A percentile compares a stretch with the other conserved stretches of the same genome.
Evolutionary conservation across 2,329 filamentous ascomycete genomes (phyloP).

Genomic region (Colletotrichum orchidophilum): DNA sequence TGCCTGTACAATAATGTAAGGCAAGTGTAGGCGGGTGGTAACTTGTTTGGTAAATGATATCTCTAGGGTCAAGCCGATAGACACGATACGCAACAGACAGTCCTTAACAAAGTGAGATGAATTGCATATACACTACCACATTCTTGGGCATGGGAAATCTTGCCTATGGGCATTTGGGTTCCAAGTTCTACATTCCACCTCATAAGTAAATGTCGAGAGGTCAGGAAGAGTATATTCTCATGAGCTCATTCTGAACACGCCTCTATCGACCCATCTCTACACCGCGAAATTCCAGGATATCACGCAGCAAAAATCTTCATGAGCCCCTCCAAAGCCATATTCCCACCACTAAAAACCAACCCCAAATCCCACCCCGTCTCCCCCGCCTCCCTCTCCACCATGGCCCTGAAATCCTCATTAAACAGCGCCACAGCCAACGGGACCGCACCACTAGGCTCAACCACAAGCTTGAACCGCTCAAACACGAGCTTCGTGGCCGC

Average conservation of each 20-base stretch:
- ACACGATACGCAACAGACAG: too few relatives aligned
- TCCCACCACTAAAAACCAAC: conserved; percentile 68
- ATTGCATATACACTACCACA: neutral
- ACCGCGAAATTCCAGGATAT: neutral
- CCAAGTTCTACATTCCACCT: neutral
- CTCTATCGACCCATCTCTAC: neutral
- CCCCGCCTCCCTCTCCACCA: conserved; percentile 77
- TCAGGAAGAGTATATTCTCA: neutral
- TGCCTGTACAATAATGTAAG: too few relatives aligned
- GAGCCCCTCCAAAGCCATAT: conserved; percentile 64
- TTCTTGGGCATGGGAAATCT: neutral
- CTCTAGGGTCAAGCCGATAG: neutral
- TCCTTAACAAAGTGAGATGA: too few relatives aligned
- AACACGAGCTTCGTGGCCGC: conserved; percentile 79
- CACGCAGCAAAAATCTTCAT: conserved; percentile 56
- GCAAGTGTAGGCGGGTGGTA: too few relatives aligned
- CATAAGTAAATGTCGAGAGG: neutral
- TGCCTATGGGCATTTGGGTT: neutral
- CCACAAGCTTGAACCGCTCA: conserved; percentile 89
- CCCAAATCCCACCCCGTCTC: conserved; percentile 78
- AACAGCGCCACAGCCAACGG: conserved; percentile 83
- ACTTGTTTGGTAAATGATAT: too few relatives aligned
- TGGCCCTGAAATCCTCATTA: conserved; percentile 81
- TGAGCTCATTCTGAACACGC: too few relatives aligned
- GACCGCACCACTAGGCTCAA: conserved; percentile 91